Evolutionary conservation across 1,284 basidiomycete genomes (phyloP), one percentile per base, ranked within the genome.

Genomic region (Cryptococcus hybrid): DNA sequence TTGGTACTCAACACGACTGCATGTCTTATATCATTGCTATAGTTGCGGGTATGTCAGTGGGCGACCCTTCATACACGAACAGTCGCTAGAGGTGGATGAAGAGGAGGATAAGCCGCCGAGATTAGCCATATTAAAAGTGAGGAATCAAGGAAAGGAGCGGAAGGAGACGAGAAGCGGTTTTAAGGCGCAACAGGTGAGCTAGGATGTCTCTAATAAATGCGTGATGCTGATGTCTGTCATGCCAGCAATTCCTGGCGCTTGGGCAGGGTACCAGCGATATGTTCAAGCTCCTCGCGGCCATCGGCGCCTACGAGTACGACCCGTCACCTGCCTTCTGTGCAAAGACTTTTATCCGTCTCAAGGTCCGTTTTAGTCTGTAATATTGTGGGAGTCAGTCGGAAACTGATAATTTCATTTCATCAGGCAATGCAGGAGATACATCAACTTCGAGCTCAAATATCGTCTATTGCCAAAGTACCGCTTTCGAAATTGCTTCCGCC

Each of bases 381-480:
- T 44, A 44, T n/a, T 12, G n/a, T 44, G 47, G 5, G 13, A 6
- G 30, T 11, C 47, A 47, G n/a, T 13, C 8, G 34, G 43, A 40
- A 50, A 34, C 30, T 30, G 30, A 30, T 30, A 30, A 30, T 30
- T 30, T 30, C 24, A 24, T 24, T 24, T 24, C 30, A 30, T 30
- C 30, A 95, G 91, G 91, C 93, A 0, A 99, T 99, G 94, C 90
- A 97, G 78, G 96, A 99, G 79, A 96, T 98, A 45, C 94, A 95
- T 77, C 98, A 99, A 76, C 82, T 99, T n/a, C 86, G 94, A 43
- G 83, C 85, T 0, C 96, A 97, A 70, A 88, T 97, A 58, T 90
- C 84, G 67, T 86, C 82, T 64, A 93, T 96, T 53, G 88, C 93
- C 1, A 82, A 84, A 55, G 50, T 61, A 78, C 82, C 30, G 86